Evolutionary conservation across 305 asterid genomes (phyloP).

Genomic region (Ilex paraguariensis): DNA sequence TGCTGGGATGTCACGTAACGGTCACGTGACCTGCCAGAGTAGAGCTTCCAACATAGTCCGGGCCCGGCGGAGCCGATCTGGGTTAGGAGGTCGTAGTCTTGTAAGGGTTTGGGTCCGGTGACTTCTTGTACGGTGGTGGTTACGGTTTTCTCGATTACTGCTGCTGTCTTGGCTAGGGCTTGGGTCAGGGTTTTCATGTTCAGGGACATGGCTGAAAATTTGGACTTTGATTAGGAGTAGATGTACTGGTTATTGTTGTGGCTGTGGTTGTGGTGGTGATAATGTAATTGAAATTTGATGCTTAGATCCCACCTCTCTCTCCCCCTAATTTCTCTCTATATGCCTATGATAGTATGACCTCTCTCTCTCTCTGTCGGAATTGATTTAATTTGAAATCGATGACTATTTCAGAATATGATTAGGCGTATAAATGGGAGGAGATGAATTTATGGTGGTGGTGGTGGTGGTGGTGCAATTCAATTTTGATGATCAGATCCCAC

Average conservation of each 20-base stretch:
- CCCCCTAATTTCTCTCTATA: too few species aligned
- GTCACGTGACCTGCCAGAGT: slow-evolving; percentile 77
- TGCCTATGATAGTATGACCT: too few species aligned
- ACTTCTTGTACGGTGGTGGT: slow-evolving; percentile 97
- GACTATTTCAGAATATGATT: neutral
- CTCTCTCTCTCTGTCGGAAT: too few species aligned
- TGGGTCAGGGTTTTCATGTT: slow-evolving; percentile 89
- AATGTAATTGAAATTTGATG: too few species aligned
- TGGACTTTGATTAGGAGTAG: neutral
- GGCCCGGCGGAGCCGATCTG: slow-evolving; percentile 99
- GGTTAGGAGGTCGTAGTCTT: slow-evolving; percentile 74
- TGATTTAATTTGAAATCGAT: too few species aligned
- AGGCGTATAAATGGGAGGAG: too few species aligned
- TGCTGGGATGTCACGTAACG: slow-evolving; percentile 46
- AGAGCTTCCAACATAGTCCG: slow-evolving; percentile 87
- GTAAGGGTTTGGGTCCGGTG: slow-evolving; percentile 86
- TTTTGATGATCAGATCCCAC: too few species aligned
- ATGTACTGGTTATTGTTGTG: too few species aligned
- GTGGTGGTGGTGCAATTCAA: too few species aligned
- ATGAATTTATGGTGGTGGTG: too few species aligned
- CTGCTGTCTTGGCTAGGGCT: slow-evolving; percentile 94
- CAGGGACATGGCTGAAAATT: slow-evolving; percentile 52
- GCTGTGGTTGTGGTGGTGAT: too few species aligned
- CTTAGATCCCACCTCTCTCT: too few species aligned
- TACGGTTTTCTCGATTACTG: slow-evolving; percentile 94